Evolutionary conservation across 2,329 filamentous ascomycete genomes (phyloP), one percentile per base, ranked within the genome.

Genomic region (Magnaporthiopsis incrustans): DNA sequence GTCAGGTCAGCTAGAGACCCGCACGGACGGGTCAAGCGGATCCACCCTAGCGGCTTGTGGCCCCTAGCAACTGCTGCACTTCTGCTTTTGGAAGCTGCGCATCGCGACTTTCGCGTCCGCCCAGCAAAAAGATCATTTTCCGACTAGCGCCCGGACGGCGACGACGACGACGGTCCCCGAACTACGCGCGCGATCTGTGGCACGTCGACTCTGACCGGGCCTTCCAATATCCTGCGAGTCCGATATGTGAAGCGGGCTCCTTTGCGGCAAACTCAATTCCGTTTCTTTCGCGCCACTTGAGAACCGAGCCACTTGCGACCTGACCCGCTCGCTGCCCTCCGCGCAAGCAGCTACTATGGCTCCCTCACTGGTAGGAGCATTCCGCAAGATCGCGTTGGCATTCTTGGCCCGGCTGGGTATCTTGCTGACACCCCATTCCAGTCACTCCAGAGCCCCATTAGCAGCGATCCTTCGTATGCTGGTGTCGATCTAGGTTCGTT

Each of bases 401-500:
- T 25, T n/a, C 18, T 25, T 3, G 44, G 44, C 44, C 44, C 44
- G 10, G 6, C 18, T 53, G 18, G 7, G 44, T 25, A 53, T 53
- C 22, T 53, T 25, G 44, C 44, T 53, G 22, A 53, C 38, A 50
- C 44, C 5, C 44, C n/a, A 53, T 53, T n/a, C 22, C n/a, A 53
- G 44, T 53, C 44, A 53, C 44, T 53, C 18, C 44, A 53, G 44
- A 22, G 44, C 10, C 44, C 44, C 44, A 53, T 53, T 22, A 53
- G 44, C 22, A 53, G 44, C 44, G 44, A 53, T 22, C 44, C 44
- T 53, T 53, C 44, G 22, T 53, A 53, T 53, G 44, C 44, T 10
- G 60, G 60, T 25, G 35, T 61, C 26, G 60, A 61, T 38, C 50
- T 50, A 44, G 60, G 60, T 61, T n/a, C 25, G 60, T 61, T 56